phyloP scores from a whole-genome alignment of 176 grass and related monocot genomes.

The Oryza punctata region DNA sequence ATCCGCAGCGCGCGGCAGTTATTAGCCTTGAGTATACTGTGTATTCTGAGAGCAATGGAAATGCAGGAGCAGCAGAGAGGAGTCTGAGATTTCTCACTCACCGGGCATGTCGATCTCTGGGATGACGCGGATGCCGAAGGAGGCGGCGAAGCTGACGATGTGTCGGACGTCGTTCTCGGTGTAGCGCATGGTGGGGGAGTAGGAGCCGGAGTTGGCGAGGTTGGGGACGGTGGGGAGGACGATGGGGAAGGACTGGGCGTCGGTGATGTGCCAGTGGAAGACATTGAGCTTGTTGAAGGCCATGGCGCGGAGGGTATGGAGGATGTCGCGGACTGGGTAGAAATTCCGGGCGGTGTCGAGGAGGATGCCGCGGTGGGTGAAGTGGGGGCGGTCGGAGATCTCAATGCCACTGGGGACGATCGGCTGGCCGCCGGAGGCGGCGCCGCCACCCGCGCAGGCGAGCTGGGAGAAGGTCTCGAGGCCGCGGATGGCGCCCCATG shows the following conservation, averaged over 20 bases:
- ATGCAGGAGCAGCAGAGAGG: not conserved
- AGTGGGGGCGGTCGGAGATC: slow-evolving; percentile 69
- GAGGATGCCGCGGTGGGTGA: slow-evolving; percentile 73
- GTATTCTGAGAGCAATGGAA: not conserved
- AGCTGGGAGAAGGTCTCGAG: slow-evolving; percentile 94
- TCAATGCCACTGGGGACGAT: slow-evolving; percentile 57
- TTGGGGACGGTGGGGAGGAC: slow-evolving; percentile 73
- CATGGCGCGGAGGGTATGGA: slow-evolving; percentile 82
- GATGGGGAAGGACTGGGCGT: slow-evolving; percentile 88
- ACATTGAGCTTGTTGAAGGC: slow-evolving; percentile 94
- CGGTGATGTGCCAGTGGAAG: slow-evolving; percentile 91
- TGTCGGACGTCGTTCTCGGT: slow-evolving; percentile 64
- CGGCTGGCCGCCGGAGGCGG: slow-evolving; percentile 20
- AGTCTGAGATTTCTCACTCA: slow-evolving; percentile 14
- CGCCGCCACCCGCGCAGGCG: slow-evolving; percentile 32
- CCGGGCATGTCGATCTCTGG: slow-evolving; percentile 96
- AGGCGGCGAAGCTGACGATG: slow-evolving; percentile 59
- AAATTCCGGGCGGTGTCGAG: slow-evolving; percentile 83
- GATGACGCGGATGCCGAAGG: slow-evolving; percentile 75
- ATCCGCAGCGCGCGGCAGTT: not conserved
- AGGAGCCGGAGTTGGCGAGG: slow-evolving; percentile 67
- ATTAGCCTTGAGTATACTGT: not conserved
- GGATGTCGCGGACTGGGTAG: slow-evolving; percentile 70
- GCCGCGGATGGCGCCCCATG: slow-evolving; percentile 81
- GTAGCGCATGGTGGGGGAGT: slow-evolving; percentile 70